Base-by-base conservation (phyloP, 1,139 yeast species). In the Magnusiomyces tetraspermus region DNA sequence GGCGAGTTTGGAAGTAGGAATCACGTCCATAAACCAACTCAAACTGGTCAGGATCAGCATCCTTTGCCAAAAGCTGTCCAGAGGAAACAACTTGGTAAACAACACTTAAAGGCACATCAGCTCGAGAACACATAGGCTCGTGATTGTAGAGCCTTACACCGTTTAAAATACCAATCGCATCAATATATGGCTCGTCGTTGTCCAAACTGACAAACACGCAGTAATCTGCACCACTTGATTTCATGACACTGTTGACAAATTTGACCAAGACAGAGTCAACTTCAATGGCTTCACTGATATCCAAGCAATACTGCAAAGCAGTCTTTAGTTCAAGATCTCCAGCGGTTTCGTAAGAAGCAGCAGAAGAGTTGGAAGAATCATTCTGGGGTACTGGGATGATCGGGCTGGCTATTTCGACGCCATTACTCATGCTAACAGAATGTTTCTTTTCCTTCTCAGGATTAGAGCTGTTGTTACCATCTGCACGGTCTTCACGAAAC, bases 231-330 rank as follows among this genome's bases (percentile, higher is more conserved):
- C 69, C 75, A 2, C 76, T 63, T 45, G 76, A 71, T 49, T 63
- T 58, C 41, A 76, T 68, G 1, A 77, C 68, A 55, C 76, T 73
- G 51, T 71, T 70, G 1, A 77, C 64, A 31, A 78, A 61, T 51
- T 70, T 74, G 48, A 66, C 62, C 2, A 74, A 64, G 52, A 77
- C 76, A 2, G 72, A 61, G 8, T 68, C 70, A 50, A 69, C 66
- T 52, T 72, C 72, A 15, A 73, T 68, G 2, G 78, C 72, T 58
- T 76, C 80, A 0, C 80, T 73, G 33, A 78, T 76, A 33, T 73
- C 73, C 31, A 77, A 66, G 59, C 81, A 77, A 2, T 79, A 73
- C 55, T 71, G 71, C 50, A 67, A 57, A 2, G 69, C 66, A 15
- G 59, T 56, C 52, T 63, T 63, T 47, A 63, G 57, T 46, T 63